Base-by-base conservation (phyloP, 148 eudicot genomes). In the Rhododendron ovatum region DNA sequence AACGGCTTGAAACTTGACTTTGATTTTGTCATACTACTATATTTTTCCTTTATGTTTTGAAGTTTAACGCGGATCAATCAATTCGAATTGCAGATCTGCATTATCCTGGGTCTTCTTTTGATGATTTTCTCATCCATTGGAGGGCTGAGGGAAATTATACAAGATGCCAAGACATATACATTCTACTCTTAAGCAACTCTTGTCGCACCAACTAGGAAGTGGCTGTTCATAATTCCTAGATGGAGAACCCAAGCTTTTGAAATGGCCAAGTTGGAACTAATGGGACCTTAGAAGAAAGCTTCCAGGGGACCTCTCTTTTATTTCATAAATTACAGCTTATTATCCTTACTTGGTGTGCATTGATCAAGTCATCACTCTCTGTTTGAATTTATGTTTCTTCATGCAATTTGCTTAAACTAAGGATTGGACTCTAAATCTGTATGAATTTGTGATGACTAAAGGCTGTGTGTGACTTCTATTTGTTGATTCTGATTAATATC, bases 121-220 rank as follows among this genome's bases (percentile, higher is more conserved):
- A 89, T 84, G 89, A 55, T 89, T 71, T 22, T 89, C 59, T 86
- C 92, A 71, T 89, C 90, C 15, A 91, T 91, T 28, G 92, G 92
- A 55, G 90, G 85, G 33, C 82, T 91, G 61, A 86, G 92, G 78
- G 50, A 57, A 74, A 91, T 91, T 71, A 91, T 91, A 53, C 4
- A 77, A 4, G 26, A 82, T 47, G 89, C 91, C 37, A 82, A 84
- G 39, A 15, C 8, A 67, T 91, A 89, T 82, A 9, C 51, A 12
- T 91, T 91, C 89, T 91, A 80, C 87, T 83, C 87, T 51, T 90
- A 81, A 88, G 37, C 82, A 86, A 43, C 33, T 45, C 85, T 57
- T 43, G 57, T 26, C 3, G 12, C 53, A 35, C 35, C 81, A 47
- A 35, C 37, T 37, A 59, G 61, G 82, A n/a, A 57, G 48, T 53